Conservation (phyloP, 2,329 filamentous ascomycete species). For the Paraconiothyrium brasiliense region DNA sequence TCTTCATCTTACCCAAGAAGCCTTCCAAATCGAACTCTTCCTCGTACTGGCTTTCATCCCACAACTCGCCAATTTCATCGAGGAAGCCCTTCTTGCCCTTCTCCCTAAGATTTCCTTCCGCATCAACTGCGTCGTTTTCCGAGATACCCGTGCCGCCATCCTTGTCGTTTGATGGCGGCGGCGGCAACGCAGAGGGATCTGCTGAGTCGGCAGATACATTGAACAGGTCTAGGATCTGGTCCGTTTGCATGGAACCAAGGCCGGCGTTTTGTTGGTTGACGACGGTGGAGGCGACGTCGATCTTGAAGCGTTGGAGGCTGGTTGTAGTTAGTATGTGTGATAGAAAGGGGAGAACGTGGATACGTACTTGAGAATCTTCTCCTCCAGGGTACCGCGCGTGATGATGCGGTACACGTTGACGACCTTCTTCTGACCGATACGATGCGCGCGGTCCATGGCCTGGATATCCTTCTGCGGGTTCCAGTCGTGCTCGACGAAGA, state of each 20-base stretch:
- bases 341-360: not conserved
- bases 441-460: slow-evolving; percentile 97
- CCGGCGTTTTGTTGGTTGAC: slow-evolving; percentile 99
- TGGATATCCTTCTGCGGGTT: slow-evolving; percentile 99
- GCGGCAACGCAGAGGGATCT: slow-evolving; percentile 66
- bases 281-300: slow-evolving; percentile 96
- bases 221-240: slow-evolving; percentile 97
- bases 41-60: slow-evolving; percentile 97
- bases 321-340: slow-evolving; percentile 22
- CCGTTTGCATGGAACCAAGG: slow-evolving; percentile 94
- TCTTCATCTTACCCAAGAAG: slow-evolving; percentile 93
- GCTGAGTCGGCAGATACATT: slow-evolving; percentile 68
- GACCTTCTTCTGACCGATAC: slow-evolving; percentile 99
- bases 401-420: slow-evolving; percentile 98
- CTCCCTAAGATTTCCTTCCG: slow-evolving; percentile 89
- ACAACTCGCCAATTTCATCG: slow-evolving; percentile 93
- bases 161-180: slow-evolving; percentile 66
- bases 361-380: slow-evolving; percentile 88
- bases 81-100: slow-evolving; percentile 97
- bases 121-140: slow-evolving; percentile 81
- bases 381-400: slow-evolving; percentile 92
- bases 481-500: slow-evolving; percentile 99
- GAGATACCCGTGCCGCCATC: slow-evolving; percentile 75
- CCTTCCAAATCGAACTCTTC: slow-evolving; percentile 97
- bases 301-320: slow-evolving; percentile 98